Evolutionary conservation across 2,329 filamentous ascomycete species (phyloP).

Genomic region (Claviceps lovelessii): DNA sequence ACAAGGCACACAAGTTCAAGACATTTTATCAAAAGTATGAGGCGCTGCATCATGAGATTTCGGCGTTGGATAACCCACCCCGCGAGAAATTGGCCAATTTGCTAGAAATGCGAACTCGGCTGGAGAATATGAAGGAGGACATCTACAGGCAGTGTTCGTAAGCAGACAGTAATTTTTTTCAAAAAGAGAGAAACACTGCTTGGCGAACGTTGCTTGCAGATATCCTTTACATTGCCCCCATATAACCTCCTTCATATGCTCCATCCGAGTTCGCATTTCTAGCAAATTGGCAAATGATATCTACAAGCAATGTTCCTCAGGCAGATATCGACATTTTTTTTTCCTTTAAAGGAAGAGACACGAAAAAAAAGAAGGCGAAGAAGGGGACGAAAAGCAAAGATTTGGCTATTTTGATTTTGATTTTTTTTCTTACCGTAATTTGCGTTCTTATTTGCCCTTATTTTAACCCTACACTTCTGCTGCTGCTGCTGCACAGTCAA

Average conservation of each 20-base stretch:
- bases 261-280: conserved; percentile 39
- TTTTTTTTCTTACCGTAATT: neutral
- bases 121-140: conserved; percentile 43
- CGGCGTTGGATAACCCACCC: conserved; percentile 33
- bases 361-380: too few species aligned
- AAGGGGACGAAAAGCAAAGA: too few species aligned
- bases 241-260: conserved; percentile 45
- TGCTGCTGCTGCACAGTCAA: too few species aligned
- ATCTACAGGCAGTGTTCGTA: conserved; percentile 35
- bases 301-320: conserved; percentile 28
- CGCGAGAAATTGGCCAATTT: conserved; percentile 36
- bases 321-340: conserved; percentile 10
- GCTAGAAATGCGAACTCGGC: conserved; percentile 37
- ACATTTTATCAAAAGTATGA: conserved; percentile 42
- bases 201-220: conserved; percentile 32
- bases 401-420: neutral
- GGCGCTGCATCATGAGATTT: conserved; percentile 40
- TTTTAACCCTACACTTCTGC: neutral
- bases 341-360: too few species aligned
- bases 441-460: neutral
- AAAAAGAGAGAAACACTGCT: conserved; percentile 5
- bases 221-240: conserved; percentile 29
- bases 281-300: conserved; percentile 32
- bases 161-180: conserved; percentile 10
- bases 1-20: conserved; percentile 42